A percentile compares a stretch with the other conserved stretches of the same genome.
phyloP scores from a whole-genome alignment of 805 yeast genomes.

The Saturnispora sekii region DNA sequence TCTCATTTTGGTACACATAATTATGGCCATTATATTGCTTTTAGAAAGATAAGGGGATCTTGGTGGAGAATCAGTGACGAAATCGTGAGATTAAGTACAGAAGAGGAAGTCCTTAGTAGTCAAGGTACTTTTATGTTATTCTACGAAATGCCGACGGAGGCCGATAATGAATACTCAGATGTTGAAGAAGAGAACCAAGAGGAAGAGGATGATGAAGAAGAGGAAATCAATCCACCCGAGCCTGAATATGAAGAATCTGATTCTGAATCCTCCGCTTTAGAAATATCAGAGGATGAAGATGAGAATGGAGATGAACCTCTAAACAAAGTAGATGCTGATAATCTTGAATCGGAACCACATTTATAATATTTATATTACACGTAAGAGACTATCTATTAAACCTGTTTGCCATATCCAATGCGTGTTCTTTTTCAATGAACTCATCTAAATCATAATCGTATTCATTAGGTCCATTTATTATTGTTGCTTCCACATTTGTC shows the following conservation, averaged over 20 bases:
- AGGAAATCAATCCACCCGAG: conserved; percentile 8
- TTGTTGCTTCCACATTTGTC: not conserved
- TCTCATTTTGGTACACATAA: conserved; percentile 94
- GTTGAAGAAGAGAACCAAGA: conserved; percentile 16
- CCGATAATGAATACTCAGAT: conserved; percentile 28
- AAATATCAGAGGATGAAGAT: conserved; percentile 8
- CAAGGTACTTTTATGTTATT: conserved; percentile 92
- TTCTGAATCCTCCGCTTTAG: not conserved
- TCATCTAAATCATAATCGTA: conserved; percentile 42
- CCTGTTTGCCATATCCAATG: conserved; percentile 16
- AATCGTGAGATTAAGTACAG: conserved; percentile 69
- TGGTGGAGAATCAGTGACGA: conserved; percentile 98
- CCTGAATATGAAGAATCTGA: conserved; percentile 7
- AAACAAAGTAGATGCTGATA: not conserved
- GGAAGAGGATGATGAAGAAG: conserved; percentile 11
- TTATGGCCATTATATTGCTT: conserved; percentile 94
- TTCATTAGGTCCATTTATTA: conserved; percentile 30
- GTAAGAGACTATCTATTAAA: not conserved
- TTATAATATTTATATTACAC: not conserved
- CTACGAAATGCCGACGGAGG: conserved; percentile 47
- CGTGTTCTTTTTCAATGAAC: conserved; percentile 30
- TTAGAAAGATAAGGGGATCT: conserved; percentile 64
- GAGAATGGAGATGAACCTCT: conserved; percentile 5
- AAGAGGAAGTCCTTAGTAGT: conserved; percentile 66
- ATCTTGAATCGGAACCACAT: too few species aligned